phyloP scores from a whole-genome alignment of 371 early-diverging fungal genomes.

The Entomophthora muscae region DNA sequence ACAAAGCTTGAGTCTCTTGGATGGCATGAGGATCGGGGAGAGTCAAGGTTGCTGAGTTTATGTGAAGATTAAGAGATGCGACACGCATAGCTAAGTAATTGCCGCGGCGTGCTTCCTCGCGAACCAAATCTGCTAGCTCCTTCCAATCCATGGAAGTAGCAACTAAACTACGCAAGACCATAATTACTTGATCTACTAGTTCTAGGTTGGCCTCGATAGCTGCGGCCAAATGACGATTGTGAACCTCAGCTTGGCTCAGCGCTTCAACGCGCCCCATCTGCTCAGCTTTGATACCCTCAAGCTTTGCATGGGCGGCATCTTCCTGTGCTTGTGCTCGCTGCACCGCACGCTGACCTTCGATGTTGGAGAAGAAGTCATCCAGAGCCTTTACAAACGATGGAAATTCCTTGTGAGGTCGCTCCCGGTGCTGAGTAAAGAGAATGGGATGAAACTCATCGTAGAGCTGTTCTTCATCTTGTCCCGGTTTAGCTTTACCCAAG shows the following conservation, averaged over 20 bases:
- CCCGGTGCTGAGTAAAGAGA: slow-evolving; percentile 48
- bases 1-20: not conserved
- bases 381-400: slow-evolving; percentile 66
- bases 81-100: slow-evolving; percentile 71
- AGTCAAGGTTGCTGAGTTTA: slow-evolving; percentile 45
- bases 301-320: slow-evolving; percentile 58
- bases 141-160: slow-evolving; percentile 93
- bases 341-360: slow-evolving; percentile 73
- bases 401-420: slow-evolving; percentile 30
- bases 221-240: slow-evolving; percentile 48
- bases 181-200: slow-evolving; percentile 69
- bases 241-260: slow-evolving; percentile 43
- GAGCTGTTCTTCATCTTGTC: slow-evolving; percentile 12
- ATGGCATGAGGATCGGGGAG: slow-evolving; percentile 18
- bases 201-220: slow-evolving; percentile 68
- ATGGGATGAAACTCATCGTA: slow-evolving; percentile 85
- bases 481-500: not conserved
- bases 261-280: slow-evolving; percentile 60
- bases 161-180: slow-evolving; percentile 67
- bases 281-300: slow-evolving; percentile 59
- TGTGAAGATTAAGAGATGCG: slow-evolving; percentile 43
- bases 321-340: slow-evolving; percentile 49
- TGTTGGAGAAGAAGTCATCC: slow-evolving; percentile 78
- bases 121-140: slow-evolving; percentile 70
- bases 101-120: slow-evolving; percentile 54